Base-by-base conservation (phyloP, 1,284 basidiomycete genomes). In the Tilletia walkeri region DNA sequence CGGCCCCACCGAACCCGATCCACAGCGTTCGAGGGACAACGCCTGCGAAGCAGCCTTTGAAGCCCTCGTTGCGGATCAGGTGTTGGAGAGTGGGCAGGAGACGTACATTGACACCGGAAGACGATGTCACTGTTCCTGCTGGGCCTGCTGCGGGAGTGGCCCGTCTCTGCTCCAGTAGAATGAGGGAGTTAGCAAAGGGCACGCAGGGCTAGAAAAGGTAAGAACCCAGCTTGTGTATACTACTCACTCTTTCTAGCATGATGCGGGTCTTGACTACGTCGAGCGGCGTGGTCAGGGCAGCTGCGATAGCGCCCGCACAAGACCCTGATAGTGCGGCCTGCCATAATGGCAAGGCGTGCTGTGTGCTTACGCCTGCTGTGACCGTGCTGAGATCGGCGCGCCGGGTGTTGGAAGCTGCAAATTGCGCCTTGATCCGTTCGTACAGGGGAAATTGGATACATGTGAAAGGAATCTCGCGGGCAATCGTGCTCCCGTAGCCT, bases 181-280 rank as follows among this genome's bases (percentile, higher is more conserved):
- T 61, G 71, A 61, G 74, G 72, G 66, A 72, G 73, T 45, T 14
- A 45, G 41, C 41, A 3, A 9, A 14, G 41, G 9, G 9, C 14
- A 45, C 14, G 6, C 9, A 7, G 9, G 9, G 14, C 14, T 45
- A 45, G 41, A 9, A 14, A 9, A 14, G 9, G 41, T 45, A 45
- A 9, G 41, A 9, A 45, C 41, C 41, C 14, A 7, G 41, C 24
- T 30, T 30, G 24, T 30, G 24, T 30, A 3, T 14, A n/a, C 24
- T 30, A 69, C 70, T 65, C 50, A 71, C 67, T 30, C 73, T 86
- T 80, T 96, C 93, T 12, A 99, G 88, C 96, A 99, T 99, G 67
- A 98, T 92, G 16, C 96, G 88, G 1, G 95, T 99, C 85, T 99
- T 99, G 70, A 97, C 88, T 2, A 99, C 96, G 80, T 99, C 96